A percentile compares a stretch with the other conserved stretches of the same genome.
Conservation (phyloP, 2,329 filamentous ascomycete genomes). For the Colletotrichum cordylinicola region DNA sequence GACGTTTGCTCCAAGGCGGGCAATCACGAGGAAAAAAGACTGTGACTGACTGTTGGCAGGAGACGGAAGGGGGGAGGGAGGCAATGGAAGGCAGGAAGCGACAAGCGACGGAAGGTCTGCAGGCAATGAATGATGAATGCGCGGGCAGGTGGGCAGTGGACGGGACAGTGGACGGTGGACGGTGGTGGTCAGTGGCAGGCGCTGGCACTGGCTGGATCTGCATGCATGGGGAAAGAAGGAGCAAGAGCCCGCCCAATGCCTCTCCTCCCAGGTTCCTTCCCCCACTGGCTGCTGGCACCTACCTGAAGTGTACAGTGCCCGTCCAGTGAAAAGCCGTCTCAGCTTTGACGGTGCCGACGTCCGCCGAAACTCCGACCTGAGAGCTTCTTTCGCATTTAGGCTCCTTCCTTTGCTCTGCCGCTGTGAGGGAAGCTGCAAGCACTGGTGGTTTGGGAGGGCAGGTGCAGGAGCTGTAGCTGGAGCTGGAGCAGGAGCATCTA, state of each 20-base stretch:
- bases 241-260: not conserved
- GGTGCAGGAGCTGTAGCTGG: not conserved
- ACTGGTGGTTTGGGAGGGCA: not conserved
- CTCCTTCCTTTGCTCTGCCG: not conserved
- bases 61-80: not conserved
- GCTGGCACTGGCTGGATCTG: not conserved
- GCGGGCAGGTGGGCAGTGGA: not conserved
- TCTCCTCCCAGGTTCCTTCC: not conserved
- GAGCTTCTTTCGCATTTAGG: not conserved
- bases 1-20: not conserved
- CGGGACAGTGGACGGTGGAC: not conserved
- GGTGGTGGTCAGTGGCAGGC: not conserved
- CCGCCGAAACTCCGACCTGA: constrained; percentile 7
- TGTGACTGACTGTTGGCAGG: not conserved
- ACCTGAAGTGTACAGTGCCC: not conserved
- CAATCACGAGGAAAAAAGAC: not conserved
- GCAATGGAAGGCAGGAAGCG: not conserved
- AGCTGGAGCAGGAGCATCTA: not conserved
- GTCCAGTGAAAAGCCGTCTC: constrained; percentile 5
- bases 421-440: not conserved
- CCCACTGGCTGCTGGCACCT: not conserved
- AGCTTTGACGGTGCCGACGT: constrained; percentile 18
- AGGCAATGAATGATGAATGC: not conserved
- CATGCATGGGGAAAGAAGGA: not conserved
- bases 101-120: not conserved